Conservation (phyloP, 192 early-diverging fungal species). For the Diversispora epigaea region DNA sequence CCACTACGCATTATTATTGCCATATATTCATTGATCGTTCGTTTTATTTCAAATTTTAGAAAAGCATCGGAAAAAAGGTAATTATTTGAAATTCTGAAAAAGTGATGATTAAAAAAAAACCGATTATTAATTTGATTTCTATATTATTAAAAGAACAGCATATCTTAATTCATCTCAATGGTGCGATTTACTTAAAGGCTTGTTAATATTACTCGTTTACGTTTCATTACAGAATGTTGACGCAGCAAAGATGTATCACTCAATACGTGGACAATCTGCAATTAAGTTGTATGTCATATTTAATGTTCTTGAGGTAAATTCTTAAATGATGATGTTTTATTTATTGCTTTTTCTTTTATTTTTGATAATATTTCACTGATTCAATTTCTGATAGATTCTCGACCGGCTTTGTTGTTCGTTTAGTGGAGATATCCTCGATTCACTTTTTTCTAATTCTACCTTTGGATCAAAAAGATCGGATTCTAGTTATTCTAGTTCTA, state of each 20-base stretch:
- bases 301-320: slow-evolving; percentile 82
- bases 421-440: slow-evolving; percentile 92
- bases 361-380: no score
- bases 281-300: slow-evolving; percentile 99
- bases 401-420: slow-evolving; percentile 92
- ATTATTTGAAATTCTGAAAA: slow-evolving; percentile 29
- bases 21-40: slow-evolving; percentile 43
- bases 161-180: slow-evolving; percentile 79
- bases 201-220: slow-evolving; percentile 74
- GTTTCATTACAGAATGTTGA: slow-evolving; percentile 78
- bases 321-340: not conserved
- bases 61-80: slow-evolving; percentile 33
- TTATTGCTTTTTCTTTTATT: not conserved
- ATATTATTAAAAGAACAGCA: slow-evolving; percentile 15
- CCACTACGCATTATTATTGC: slow-evolving; percentile 84
- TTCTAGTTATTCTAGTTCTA: slow-evolving; percentile 36
- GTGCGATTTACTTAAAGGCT: slow-evolving; percentile 87
- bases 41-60: slow-evolving; percentile 41
- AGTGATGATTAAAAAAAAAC: slow-evolving; percentile 37
- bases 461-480: slow-evolving; percentile 40
- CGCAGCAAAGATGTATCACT: slow-evolving; percentile 88
- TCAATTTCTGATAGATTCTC: slow-evolving; percentile 57
- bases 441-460: slow-evolving; percentile 82
- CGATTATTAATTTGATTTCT: not conserved
- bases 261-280: slow-evolving; percentile 90